phyloP scores from a whole-genome alignment of 257 asterid species.

The Jasminum sambac region DNA sequence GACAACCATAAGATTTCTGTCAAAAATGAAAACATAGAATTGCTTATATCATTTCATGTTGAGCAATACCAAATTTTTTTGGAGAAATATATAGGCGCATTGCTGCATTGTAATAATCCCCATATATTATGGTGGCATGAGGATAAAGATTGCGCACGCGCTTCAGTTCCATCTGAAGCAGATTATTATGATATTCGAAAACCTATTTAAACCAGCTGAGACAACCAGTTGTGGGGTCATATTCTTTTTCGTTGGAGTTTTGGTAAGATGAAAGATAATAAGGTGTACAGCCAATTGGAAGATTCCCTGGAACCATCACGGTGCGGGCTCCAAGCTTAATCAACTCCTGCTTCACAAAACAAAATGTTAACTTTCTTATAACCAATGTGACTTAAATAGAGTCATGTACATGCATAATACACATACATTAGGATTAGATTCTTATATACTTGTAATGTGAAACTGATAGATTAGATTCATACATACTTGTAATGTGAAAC shows the following conservation, averaged over 20 bases:
- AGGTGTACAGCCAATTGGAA: constrained; percentile 52
- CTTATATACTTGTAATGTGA: constrained; percentile 22
- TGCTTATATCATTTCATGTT: not conserved
- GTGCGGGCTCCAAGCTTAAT: constrained; percentile 49
- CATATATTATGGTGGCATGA: constrained; percentile 40
- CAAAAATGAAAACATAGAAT: not conserved
- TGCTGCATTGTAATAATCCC: constrained; percentile 48
- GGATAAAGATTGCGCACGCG: constrained; percentile 40
- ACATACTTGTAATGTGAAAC: constrained; percentile 22
- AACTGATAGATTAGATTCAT: constrained; percentile 24
- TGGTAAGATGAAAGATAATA: constrained; percentile 28
- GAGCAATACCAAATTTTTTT: not conserved
- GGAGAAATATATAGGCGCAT: constrained; percentile 39
- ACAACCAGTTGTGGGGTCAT: constrained; percentile 51
- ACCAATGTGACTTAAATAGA: not conserved
- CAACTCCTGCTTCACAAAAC: constrained; percentile 34
- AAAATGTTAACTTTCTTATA: not conserved
- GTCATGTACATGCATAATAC: not conserved
- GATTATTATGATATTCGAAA: constrained; percentile 36
- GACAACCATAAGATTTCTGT: not conserved
- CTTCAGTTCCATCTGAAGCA: constrained; percentile 38
- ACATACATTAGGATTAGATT: not conserved
- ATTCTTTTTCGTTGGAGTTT: constrained; percentile 20
- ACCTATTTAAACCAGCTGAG: constrained; percentile 49
- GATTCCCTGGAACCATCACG: constrained; percentile 49